Percentiles rank a stretch among this genome's conserved stretches.
phyloP scores from a whole-genome alignment of 2,329 filamentous ascomycete species.

The Xylaria sp. region DNA sequence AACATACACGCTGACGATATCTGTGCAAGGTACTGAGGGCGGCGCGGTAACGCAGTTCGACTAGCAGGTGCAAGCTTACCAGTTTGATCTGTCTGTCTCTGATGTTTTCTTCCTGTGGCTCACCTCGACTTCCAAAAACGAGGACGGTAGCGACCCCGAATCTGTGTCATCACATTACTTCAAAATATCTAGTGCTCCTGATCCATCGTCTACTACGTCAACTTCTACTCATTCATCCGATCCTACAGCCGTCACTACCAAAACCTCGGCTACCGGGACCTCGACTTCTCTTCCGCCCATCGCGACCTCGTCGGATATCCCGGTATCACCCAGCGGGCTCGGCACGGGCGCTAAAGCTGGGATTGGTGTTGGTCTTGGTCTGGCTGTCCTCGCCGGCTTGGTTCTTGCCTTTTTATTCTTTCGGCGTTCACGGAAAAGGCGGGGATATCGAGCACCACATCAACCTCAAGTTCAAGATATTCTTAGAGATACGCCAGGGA shows the following conservation, averaged over 20 bases:
- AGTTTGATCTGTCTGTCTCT: conserved; percentile 23
- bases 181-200: conserved; percentile 18
- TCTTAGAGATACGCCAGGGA: not conserved
- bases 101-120: conserved; percentile 26
- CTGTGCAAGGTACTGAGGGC: conserved; percentile 1
- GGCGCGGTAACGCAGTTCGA: conserved; percentile 29
- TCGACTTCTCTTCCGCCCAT: not conserved
- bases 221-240: not conserved
- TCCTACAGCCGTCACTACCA: not conserved
- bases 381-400: conserved; percentile 7
- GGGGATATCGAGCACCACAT: not conserved
- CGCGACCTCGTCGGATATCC: not conserved
- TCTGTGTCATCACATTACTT: conserved; percentile 25
- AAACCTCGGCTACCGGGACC: not conserved
- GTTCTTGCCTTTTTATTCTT: conserved; percentile 8
- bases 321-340: not conserved
- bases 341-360: conserved; percentile 24
- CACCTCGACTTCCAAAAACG: not conserved
- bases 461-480: not conserved
- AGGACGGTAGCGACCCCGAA: not conserved
- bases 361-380: conserved; percentile 19
- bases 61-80: conserved; percentile 26
- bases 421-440: conserved; percentile 4
- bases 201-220: not conserved
- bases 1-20: not conserved